Base-by-base conservation (phyloP, 805 yeast species). In the Tetrapisispora nanseiensis region DNA sequence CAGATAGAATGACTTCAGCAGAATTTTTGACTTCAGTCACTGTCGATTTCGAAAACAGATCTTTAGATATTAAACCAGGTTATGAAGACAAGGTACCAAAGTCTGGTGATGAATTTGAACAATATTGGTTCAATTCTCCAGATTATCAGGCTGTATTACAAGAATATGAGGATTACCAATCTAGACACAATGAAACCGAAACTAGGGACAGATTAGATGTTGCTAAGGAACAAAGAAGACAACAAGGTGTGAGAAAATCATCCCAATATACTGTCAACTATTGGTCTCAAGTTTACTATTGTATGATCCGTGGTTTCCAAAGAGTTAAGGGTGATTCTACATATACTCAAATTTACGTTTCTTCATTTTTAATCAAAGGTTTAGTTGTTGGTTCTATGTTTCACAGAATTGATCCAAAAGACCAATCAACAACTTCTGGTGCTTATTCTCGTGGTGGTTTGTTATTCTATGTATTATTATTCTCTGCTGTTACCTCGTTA, bases 1-100 rank as follows among this genome's bases (percentile, higher is more conserved):
- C 78, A 38, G 65, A 68, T 40, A 73, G 85, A 68, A 79, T 76
- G 69, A 75, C 83, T 4, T 77, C 84, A 39, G 76, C 82, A 8
- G 86, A 80, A 56, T 80, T 68, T 55, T 70, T 80, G 53, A 79
- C 85, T 15, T 70, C 83, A 4, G 72, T 79, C 40, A 80, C 86
- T 15, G 62, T 61, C 13, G 81, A 78, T 57, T 83, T 81, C 13
- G 71, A 69, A 23, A 82, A 78, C 46, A 71, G 84, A 65, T 63
- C 71, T 13, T 46, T 66, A 20, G 62, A 51, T 10, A 68, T 57
- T 23, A 61, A 57, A 41, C 66, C 68, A 13, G 84, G 81, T 12
- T 70, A 50, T 46, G 78, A 74, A 52, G 59, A 61, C 33, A 67
- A 59, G 43, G 74, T 77, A 16, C 85, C 86, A 20, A 57, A 65